Base-by-base conservation (phyloP, 1,139 yeast genomes). In the Protomyces gravidus region DNA sequence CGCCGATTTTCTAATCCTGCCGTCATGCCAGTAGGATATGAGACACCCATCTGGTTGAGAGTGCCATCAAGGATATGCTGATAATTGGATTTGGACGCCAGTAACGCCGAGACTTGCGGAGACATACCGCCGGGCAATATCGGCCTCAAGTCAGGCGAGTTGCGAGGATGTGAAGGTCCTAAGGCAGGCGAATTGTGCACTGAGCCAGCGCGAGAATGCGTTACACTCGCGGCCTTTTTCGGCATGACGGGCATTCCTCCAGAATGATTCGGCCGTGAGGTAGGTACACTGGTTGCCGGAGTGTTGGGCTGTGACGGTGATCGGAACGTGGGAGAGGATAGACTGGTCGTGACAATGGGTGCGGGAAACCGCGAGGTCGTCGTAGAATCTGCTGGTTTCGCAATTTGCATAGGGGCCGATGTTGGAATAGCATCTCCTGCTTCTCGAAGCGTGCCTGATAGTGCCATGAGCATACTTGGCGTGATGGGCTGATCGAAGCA, bases 61-160 rank as follows among this genome's bases (percentile, higher is more conserved):
- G 71, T 73, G 40, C 78, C 78, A 59, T 75, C 78, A n/a, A 75
- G 68, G 36, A 75, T 73, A 64, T 73, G 72, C 63, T 75, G 78
- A 63, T 75, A 74, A 63, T 75, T 75, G 33, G 77, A 73, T 64
- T 74, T 73, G 21, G 74, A 66, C 27, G 75, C 76, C 52, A 72
- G 68, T 51, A 73, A 63, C n/a, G 68, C 67, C 13, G 70, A 66
- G 39, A 70, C 63, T 56, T 73, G 73, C 1, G 58, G 64, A 19
- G 64, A 50, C 64, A 60, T 52, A 25, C 65, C 62, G 11, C 59
- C 62, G 5, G 63, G 66, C 50, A 63, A 49, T 7, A 65, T 45
- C 55, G 67, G 63, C 32, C 63, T 65, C 50, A 68, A 64, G 19
- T 59, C 64, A 5, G 68, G 69, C 25, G 68, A 55, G 61, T 46